Conservation (phyloP, 306 rosid genomes). For the Rosa persica region DNA sequence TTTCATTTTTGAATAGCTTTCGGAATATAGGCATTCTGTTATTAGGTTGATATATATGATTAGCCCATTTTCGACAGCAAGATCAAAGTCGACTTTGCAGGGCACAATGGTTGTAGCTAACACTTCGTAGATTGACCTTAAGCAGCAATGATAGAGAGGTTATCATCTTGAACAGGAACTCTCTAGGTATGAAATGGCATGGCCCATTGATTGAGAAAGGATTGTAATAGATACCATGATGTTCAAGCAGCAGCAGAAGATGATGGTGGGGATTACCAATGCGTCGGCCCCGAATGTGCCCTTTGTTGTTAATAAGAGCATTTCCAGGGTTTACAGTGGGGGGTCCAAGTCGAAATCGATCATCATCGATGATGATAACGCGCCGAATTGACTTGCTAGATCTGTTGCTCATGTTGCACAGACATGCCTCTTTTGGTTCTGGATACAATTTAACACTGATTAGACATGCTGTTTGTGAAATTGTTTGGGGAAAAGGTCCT, state of each 20-base stretch:
- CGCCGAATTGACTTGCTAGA: constrained; percentile 50
- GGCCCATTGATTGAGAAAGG: constrained; percentile 46
- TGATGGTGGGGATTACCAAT: constrained; percentile 41
- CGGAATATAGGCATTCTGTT: not conserved
- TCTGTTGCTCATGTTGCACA: constrained; percentile 49
- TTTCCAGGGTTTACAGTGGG: constrained; percentile 35
- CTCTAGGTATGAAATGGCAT: constrained; percentile 42
- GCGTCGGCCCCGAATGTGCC: constrained; percentile 36
- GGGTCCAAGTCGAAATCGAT: constrained; percentile 54
- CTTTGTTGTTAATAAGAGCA: constrained; percentile 19
- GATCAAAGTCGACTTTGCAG: not conserved
- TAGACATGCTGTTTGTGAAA: constrained; percentile 29
- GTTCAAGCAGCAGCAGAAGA: constrained; percentile 15
- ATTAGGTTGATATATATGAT: not conserved
- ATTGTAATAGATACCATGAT: constrained; percentile 18
- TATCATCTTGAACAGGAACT: constrained; percentile 42
- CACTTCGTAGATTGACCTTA: not conserved
- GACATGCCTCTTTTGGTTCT: constrained; percentile 43
- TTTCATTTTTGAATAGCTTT: not conserved
- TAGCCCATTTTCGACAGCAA: not conserved
- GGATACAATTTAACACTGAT: constrained; percentile 20
- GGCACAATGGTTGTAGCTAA: not conserved
- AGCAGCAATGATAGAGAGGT: constrained; percentile 26
- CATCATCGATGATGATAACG: constrained; percentile 21
- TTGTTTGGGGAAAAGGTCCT: constrained; percentile 50